Evolutionary conservation across 108 stramenopile species (phyloP), one percentile per base, ranked within the genome.

Genomic region (Chaetoceros muelleri): DNA sequence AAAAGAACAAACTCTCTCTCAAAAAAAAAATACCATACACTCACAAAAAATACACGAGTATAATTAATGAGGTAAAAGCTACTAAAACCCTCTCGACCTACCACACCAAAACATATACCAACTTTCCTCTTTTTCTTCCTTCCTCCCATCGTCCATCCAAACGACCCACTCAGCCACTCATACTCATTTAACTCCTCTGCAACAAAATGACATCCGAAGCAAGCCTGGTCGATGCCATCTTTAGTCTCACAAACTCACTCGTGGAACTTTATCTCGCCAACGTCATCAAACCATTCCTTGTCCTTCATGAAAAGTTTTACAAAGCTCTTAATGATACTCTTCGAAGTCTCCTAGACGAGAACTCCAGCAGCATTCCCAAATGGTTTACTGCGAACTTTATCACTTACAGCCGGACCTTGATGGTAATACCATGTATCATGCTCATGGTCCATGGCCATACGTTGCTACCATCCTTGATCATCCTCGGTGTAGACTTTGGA

Each of bases 401-500:
- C 30, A 75, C 79, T 22, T 76, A 76, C 52, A 52, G 51, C 10
- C 55, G 79, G 18, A 71, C 74, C 0, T 48, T 58, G 3, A 29
- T 76, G 25, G 61, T 74, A 0, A 40, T 73, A 30, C 79, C 79
- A 0, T 60, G 65, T 16, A 0, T 80, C 8, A 26, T 72, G 18
- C 40, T 80, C 5, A 44, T 75, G n/a, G 46, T 59, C 5, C 67
- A 69, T 61, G 71, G 59, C 2, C 40, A 63, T 23, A 30, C 30
- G 5, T 0, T 79, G 2, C 19, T 73, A 16, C 68, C 71, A 10
- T 47, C 69, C 46, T 19, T 76, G 27, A 48, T 75, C 17, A 71
- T 80, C 24, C 7, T 80, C n/a, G n/a, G 73, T 26, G 75, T 76
- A 2, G 75, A 76, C 44, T 80, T 80, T 48, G 75, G 72, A n/a